phyloP scores from a whole-genome alignment of 179 eudicot genomes.

The Beta corolliflora region DNA sequence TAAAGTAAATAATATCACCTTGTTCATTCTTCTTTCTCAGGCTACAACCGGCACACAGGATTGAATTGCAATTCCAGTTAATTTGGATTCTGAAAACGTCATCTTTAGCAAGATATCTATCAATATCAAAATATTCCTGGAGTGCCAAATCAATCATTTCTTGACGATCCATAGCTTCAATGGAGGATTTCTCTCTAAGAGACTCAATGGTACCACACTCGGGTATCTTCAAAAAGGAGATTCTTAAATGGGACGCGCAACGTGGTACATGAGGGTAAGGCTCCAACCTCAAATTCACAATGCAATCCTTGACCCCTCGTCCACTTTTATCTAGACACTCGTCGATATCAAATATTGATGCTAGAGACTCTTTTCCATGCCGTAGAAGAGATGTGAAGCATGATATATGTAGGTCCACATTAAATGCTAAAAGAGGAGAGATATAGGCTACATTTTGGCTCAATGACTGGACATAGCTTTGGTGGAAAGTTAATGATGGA shows the following conservation, averaged over 20 bases:
- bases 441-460: slow-evolving; percentile 67
- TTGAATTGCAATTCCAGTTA: slow-evolving; percentile 86
- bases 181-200: slow-evolving; percentile 63
- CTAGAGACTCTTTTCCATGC: slow-evolving; percentile 63
- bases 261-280: slow-evolving; percentile 64
- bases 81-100: slow-evolving; percentile 73
- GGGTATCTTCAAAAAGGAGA: slow-evolving; percentile 88
- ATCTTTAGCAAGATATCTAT: slow-evolving; percentile 80
- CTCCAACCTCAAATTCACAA: slow-evolving; percentile 52
- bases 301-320: slow-evolving; percentile 33
- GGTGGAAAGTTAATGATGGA: slow-evolving; percentile 57
- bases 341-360: slow-evolving; percentile 59
- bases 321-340: slow-evolving; percentile 35
- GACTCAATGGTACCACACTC: slow-evolving; percentile 80
- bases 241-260: slow-evolving; percentile 86
- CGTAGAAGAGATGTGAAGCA: slow-evolving; percentile 69
- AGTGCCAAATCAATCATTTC: slow-evolving; percentile 80
- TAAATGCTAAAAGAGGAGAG: slow-evolving; percentile 82
- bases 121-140: slow-evolving; percentile 65
- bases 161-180: slow-evolving; percentile 84
- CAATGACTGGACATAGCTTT: slow-evolving; percentile 23
- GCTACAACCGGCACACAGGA: slow-evolving; percentile 69
- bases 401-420: slow-evolving; percentile 76
- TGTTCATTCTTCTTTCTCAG: slow-evolving; percentile 41
- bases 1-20: slow-evolving; percentile 65